Conservation (phyloP, 306 rosid genomes). For the Lablab purpureus region DNA sequence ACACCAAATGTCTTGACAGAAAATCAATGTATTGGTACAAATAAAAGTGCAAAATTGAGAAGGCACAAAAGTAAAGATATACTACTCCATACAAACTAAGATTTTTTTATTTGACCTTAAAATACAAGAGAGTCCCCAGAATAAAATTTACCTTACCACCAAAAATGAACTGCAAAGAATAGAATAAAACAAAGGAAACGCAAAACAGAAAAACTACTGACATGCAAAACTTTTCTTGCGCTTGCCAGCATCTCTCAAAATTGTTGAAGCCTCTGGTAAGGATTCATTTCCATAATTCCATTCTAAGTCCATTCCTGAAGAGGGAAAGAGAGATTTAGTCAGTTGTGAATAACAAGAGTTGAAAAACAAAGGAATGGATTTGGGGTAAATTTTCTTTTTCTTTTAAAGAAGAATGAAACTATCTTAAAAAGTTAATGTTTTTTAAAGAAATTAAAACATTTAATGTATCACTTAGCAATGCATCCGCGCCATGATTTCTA, state of each 20-base stretch:
- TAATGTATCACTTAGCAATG: background rate
- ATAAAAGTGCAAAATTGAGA: background rate
- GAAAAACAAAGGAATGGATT: background rate
- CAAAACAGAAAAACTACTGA: constrained; percentile 31
- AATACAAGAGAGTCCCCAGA: constrained; percentile 2
- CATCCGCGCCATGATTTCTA: background rate
- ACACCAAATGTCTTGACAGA: constrained; percentile 4
- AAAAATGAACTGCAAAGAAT: constrained; percentile 23
- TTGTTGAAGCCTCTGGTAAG: constrained; percentile 53
- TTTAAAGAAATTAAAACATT: background rate
- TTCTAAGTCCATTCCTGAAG: constrained; percentile 47
- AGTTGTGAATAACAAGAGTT: constrained; percentile 9
- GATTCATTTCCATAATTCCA: constrained; percentile 47
- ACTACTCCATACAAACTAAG: constrained; percentile 11
- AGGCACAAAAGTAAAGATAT: background rate
- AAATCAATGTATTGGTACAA: constrained; percentile 14
- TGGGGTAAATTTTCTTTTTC: background rate
- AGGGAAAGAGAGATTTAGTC: constrained; percentile 6
- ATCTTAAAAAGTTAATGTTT: background rate
- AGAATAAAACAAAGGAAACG: constrained; percentile 16
- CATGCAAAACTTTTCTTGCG: constrained; percentile 49
- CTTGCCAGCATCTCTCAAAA: constrained; percentile 62
- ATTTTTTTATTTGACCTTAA: constrained; percentile 8
- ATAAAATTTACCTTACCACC: constrained; percentile 15
- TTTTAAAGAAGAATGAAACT: background rate